These are phyloP conservation scores for Podospora conica DNA, from an alignment of 495 filamentous ascomycete species.

Conservation along the genomic window DNA sequence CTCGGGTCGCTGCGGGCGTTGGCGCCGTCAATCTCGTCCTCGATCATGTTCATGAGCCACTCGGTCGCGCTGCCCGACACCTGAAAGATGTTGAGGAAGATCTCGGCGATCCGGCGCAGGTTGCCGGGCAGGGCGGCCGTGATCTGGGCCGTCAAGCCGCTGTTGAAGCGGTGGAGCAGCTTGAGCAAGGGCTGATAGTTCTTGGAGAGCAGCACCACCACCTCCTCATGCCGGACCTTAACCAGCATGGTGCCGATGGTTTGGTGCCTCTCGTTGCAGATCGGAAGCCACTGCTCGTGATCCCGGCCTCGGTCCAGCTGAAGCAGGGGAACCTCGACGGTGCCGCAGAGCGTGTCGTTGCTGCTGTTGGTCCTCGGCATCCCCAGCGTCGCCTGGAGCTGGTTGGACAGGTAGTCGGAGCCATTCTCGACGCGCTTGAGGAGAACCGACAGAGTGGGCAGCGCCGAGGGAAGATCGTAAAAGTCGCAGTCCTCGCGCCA, in stretches of 20 bases:
- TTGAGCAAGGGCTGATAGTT: conserved; percentile 83
- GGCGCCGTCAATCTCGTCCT: conserved; percentile 94
- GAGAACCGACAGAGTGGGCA: conserved; percentile 74
- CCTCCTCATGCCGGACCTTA: conserved; percentile 75
- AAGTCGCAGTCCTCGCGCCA: conserved; percentile 94
- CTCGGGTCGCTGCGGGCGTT: conserved; percentile 67
- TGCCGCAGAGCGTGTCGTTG: conserved; percentile 53
- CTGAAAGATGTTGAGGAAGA: conserved; percentile 90
- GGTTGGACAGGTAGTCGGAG: conserved; percentile 36
- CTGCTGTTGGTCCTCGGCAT: conserved; percentile 32
- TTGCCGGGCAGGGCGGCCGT: conserved; percentile 70
- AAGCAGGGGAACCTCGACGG: conserved; percentile 78
- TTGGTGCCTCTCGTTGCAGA: conserved; percentile 65
- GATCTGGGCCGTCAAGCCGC: conserved; percentile 79
- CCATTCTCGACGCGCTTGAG: conserved; percentile 62
- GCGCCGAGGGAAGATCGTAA: conserved; percentile 69
- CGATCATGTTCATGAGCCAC: conserved; percentile 88
- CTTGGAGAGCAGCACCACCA: conserved; percentile 76
- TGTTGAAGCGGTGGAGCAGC: conserved; percentile 75
- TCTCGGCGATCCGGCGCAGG: conserved; percentile 73
- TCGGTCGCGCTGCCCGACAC: conserved; percentile 83
- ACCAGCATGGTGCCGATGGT: conserved; percentile 81
- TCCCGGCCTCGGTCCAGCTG: conserved; percentile 73
- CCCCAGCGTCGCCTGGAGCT: conserved; percentile 39
- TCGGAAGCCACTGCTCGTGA: conserved; percentile 83